A percentile compares a stretch with the other conserved stretches of the same genome.
Conservation (phyloP, 352 stramenopile genomes). For the Phytopythium boreale region DNA sequence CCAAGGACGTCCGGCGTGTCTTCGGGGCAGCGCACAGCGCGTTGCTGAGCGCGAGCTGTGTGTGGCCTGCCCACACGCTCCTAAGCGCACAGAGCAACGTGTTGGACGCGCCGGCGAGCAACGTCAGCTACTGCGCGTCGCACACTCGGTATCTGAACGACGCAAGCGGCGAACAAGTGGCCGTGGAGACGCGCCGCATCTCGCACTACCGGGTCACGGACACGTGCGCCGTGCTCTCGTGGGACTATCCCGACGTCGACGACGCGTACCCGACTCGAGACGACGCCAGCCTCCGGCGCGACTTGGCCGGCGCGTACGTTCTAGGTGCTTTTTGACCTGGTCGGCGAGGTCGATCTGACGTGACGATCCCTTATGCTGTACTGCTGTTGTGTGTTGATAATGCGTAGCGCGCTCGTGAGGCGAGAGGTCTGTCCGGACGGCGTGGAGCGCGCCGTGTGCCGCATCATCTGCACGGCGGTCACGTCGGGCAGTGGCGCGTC, state of each 20-base stretch:
- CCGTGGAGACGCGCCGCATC: background rate
- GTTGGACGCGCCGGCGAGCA: background rate
- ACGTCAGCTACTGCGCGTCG: background rate
- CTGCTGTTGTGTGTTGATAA: no score
- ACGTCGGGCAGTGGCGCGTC: background rate
- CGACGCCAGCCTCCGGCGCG: background rate
- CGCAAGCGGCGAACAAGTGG: background rate
- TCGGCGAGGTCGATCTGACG: background rate
- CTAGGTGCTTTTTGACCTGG: background rate
- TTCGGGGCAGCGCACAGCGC: background rate
- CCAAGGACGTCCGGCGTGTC: background rate
- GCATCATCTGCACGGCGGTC: slow-evolving; percentile 17
- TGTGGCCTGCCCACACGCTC: background rate
- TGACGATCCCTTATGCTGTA: background rate
- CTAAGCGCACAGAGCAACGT: background rate
- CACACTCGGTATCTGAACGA: background rate
- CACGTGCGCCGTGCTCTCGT: background rate
- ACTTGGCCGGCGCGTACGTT: background rate
- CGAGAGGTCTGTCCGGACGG: slow-evolving; percentile 22
- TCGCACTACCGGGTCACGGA: background rate
- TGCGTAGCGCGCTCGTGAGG: slow-evolving; percentile 12
- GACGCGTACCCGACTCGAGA: background rate
- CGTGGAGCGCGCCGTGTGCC: slow-evolving; percentile 23
- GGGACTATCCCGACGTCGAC: background rate
- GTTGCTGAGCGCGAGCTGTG: background rate